Evolutionary conservation across 306 rosid species (phyloP).

Genomic region (Styphnolobium japonicum): DNA sequence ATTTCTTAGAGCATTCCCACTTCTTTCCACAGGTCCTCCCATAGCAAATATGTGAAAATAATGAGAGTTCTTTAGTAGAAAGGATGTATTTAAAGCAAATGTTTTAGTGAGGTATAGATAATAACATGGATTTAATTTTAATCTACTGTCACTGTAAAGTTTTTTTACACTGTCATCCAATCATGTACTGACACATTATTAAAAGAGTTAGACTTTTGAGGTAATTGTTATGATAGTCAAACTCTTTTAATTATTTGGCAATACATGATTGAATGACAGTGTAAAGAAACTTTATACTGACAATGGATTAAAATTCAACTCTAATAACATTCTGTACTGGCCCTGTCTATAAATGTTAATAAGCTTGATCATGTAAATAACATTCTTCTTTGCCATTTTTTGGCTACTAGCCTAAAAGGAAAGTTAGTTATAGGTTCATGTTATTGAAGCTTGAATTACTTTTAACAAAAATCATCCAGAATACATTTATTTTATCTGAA

Average conservation of each 20-base stretch:
- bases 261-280: no score
- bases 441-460: not conserved
- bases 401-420: not conserved
- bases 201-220: no score
- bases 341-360: no score
- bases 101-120: not conserved
- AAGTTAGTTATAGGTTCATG: not conserved
- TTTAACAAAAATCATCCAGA: not conserved
- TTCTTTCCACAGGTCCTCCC: not conserved
- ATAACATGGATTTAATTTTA: no score
- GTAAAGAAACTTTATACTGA: no score
- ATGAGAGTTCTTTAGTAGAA: not conserved
- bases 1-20: not conserved
- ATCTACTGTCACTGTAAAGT: no score
- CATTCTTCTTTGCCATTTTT: not conserved
- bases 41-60: not conserved
- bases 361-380: no score
- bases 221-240: no score
- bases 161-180: no score
- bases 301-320: no score
- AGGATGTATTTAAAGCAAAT: not conserved
- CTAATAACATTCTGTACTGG: not conserved
- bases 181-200: no score
- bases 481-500: slow-evolving; percentile 6
- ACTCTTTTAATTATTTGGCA: no score